Conservation (phyloP, 805 yeast species). For the Starmerella davenportii region DNA sequence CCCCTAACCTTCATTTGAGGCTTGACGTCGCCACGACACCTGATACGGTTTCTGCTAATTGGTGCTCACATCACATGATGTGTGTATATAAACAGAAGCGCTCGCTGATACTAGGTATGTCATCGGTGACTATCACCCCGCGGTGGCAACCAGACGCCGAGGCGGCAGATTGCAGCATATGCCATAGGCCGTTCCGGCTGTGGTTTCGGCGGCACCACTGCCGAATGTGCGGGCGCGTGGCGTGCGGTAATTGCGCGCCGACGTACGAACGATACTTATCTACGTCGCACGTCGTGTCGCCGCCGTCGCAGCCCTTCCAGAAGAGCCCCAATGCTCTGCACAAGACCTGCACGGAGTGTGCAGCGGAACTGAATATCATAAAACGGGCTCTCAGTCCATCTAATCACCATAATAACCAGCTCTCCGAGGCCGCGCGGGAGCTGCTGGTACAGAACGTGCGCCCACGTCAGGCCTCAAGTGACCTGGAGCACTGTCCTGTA, state of each 20-base stretch:
- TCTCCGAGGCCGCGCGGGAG: slow-evolving; percentile 5
- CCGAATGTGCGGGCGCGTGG: slow-evolving; percentile 54
- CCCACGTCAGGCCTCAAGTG: slow-evolving; percentile 17
- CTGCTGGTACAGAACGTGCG: slow-evolving; percentile 16
- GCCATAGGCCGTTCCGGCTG: slow-evolving; percentile 35
- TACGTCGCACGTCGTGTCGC: slow-evolving; percentile 38
- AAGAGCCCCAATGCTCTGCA: slow-evolving; percentile 41
- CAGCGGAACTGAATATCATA: slow-evolving; percentile 39
- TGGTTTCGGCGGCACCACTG: slow-evolving; percentile 71
- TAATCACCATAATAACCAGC: slow-evolving; percentile 2
- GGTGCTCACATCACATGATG: background rate
- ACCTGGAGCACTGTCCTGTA: slow-evolving; percentile 25
- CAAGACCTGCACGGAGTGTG: slow-evolving; percentile 62
- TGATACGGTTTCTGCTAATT: no score
- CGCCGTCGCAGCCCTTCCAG: slow-evolving; percentile 31
- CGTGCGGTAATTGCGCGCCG: slow-evolving; percentile 51
- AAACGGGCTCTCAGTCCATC: slow-evolving; percentile 24
- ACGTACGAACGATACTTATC: slow-evolving; percentile 38
- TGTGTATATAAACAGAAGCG: background rate
- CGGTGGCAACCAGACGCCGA: slow-evolving; percentile 57
- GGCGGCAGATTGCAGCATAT: slow-evolving; percentile 35
- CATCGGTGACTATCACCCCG: background rate
- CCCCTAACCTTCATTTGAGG: no score
- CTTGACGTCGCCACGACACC: no score
- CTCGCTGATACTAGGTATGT: background rate